Conservation (phyloP, 805 yeast genomes). For the Yarrowia divulgata region DNA sequence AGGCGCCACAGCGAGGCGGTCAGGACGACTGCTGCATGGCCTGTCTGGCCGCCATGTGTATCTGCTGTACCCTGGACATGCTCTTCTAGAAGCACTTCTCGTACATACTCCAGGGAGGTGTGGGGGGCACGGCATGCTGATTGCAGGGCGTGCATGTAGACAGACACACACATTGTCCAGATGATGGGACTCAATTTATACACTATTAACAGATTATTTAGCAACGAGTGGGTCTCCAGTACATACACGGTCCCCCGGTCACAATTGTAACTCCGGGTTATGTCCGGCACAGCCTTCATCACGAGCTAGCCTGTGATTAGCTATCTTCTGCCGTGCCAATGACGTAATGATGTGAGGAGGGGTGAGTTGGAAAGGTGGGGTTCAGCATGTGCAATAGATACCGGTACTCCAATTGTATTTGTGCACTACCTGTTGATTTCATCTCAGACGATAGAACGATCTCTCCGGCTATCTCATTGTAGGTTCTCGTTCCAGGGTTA, state of each 20-base stretch:
- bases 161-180: not conserved
- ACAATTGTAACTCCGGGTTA: not conserved
- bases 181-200: not conserved
- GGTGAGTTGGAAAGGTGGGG: no score
- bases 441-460: no score
- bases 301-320: not conserved
- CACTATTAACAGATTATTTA: not conserved
- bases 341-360: not conserved
- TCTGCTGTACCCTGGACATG: constrained; percentile 45
- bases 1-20: constrained; percentile 38
- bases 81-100: constrained; percentile 39
- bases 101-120: not conserved
- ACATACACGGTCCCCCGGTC: no score
- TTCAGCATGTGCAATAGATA: no score
- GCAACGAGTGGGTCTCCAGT: no score
- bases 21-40: constrained; percentile 42
- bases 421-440: no score
- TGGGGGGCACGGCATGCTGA: constrained; percentile 2
- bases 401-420: no score
- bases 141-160: constrained; percentile 21
- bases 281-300: constrained; percentile 2
- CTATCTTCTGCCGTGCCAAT: constrained; percentile 2
- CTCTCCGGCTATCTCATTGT: no score
- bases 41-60: constrained; percentile 46
- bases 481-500: no score